phyloP scores from a whole-genome alignment of 169 alveolate genomes.

The Sarcocystis neurona region DNA sequence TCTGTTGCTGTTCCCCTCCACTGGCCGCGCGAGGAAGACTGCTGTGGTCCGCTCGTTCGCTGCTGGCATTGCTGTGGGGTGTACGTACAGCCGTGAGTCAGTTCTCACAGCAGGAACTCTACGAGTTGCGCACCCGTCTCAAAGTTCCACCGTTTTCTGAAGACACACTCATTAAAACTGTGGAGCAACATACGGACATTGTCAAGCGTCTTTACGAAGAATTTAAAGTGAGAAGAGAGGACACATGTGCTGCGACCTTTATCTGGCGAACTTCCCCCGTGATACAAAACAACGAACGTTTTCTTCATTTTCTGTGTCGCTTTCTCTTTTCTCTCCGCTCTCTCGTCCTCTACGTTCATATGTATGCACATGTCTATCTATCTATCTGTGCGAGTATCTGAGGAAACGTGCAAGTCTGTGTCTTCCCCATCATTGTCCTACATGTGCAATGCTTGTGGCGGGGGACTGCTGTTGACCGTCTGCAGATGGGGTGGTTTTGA shows the following conservation, averaged over 20 bases:
- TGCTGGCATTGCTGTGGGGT: background rate
- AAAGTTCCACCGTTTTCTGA: slow-evolving; percentile 74
- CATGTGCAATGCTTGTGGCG: no score
- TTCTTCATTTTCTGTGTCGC: background rate
- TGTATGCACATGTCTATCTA: background rate
- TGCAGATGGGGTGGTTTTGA: no score
- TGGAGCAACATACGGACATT: slow-evolving; percentile 61
- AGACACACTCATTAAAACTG: slow-evolving; percentile 64
- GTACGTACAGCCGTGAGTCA: background rate
- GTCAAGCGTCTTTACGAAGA: slow-evolving; percentile 65
- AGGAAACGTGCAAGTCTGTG: slow-evolving; percentile 6
- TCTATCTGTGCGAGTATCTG: background rate
- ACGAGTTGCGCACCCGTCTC: slow-evolving; percentile 75
- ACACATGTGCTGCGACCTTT: background rate
- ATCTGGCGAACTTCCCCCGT: background rate
- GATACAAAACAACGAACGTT: background rate
- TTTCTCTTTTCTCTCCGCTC: background rate
- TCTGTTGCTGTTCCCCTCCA: no score
- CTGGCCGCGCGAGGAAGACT: no score
- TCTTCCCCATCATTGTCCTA: background rate
- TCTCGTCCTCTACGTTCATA: background rate
- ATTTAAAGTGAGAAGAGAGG: slow-evolving; percentile 34
- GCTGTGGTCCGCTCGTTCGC: background rate
- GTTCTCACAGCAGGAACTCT: slow-evolving; percentile 60
- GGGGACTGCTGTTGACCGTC: no score